A percentile compares a stretch with the other conserved stretches of the same genome.
Conservation (phyloP, 768 basidiomycete genomes). For the Lactarius hatsudake region DNA sequence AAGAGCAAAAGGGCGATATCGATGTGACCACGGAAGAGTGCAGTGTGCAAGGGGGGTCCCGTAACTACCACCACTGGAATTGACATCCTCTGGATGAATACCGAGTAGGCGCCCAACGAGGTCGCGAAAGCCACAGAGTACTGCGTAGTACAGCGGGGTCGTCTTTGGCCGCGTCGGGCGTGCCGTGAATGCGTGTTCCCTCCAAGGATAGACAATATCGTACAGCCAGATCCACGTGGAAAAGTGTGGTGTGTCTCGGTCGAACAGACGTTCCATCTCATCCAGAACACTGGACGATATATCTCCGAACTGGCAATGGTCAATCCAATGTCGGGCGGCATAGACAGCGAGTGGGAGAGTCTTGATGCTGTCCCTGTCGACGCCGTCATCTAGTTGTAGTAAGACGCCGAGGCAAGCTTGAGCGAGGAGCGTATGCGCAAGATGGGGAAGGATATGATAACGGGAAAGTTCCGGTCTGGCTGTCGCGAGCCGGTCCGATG, state of each 20-base stretch:
- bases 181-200: not conserved
- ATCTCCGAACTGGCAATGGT: not conserved
- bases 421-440: not conserved
- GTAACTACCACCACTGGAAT: not conserved
- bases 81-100: not conserved
- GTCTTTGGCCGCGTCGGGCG: not conserved
- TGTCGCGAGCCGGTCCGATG: not conserved
- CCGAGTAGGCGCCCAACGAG: not conserved
- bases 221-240: not conserved
- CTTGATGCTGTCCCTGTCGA: not conserved
- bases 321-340: not conserved
- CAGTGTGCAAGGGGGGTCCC: not conserved
- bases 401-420: not conserved
- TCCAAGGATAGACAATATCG: not conserved
- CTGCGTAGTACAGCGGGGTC: not conserved
- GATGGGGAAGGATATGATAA: not conserved
- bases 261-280: not conserved
- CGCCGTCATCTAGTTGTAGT: not conserved
- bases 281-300: not conserved
- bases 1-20: not conserved
- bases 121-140: not conserved
- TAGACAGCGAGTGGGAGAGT: not conserved
- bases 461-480: not conserved
- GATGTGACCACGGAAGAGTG: not conserved
- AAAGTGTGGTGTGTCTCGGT: too few species aligned